Percentiles rank a stretch among this genome's conserved stretches.
phyloP scores from a whole-genome alignment of 2,329 filamentous ascomycete species.

The Apiospora koreana region DNA sequence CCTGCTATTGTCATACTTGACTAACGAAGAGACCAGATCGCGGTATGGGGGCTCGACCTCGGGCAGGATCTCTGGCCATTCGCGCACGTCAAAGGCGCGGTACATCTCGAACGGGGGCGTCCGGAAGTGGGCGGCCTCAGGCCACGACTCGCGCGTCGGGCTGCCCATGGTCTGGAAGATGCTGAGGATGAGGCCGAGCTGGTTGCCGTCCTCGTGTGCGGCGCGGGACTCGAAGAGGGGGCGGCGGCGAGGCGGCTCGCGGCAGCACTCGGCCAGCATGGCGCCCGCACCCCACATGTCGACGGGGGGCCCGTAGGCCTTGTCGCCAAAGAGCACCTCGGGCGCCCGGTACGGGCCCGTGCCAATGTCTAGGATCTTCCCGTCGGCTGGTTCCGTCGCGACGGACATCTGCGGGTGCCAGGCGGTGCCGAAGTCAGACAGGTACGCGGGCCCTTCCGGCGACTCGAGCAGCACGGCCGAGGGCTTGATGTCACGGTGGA shows the following conservation, averaged over 20 bases:
- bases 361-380: slow-evolving; percentile 90
- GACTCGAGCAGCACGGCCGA: slow-evolving; percentile 79
- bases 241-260: slow-evolving; percentile 47
- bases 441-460: slow-evolving; percentile 68
- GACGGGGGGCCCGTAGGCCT: slow-evolving; percentile 67
- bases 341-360: slow-evolving; percentile 90
- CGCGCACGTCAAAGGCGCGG: slow-evolving; percentile 65
- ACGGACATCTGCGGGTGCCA: slow-evolving; percentile 68
- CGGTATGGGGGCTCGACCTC: slow-evolving; percentile 58
- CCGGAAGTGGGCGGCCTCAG: slow-evolving; percentile 67
- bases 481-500: slow-evolving; percentile 94
- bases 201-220: slow-evolving; percentile 78
- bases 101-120: slow-evolving; percentile 92
- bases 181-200: slow-evolving; percentile 85
- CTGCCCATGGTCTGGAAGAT: slow-evolving; percentile 93
- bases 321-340: slow-evolving; percentile 85
- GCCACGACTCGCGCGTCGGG: slow-evolving; percentile 79
- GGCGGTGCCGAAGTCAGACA: slow-evolving; percentile 91
- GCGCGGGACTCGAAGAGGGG: slow-evolving; percentile 79
- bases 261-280: slow-evolving; percentile 76
- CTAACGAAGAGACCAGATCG: slow-evolving; percentile 66
- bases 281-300: slow-evolving; percentile 91
- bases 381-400: slow-evolving; percentile 60
- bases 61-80: slow-evolving; percentile 72
- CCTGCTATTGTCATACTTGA: slow-evolving; percentile 74